Conservation (phyloP, 371 early-diverging fungal genomes). For the Syncephalis fuscata region DNA sequence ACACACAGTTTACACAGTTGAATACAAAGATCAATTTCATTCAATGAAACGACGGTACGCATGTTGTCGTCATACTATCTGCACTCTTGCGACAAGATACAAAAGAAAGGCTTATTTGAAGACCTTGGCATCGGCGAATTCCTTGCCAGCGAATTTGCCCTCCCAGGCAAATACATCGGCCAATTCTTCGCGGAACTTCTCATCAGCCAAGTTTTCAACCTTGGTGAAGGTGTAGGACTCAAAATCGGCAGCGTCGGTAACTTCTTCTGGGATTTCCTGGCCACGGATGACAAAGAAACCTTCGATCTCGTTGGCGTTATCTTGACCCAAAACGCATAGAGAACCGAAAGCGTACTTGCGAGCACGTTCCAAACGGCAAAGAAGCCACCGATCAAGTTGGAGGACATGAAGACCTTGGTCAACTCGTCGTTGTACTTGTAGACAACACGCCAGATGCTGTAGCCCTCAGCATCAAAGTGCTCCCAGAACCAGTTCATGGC, state of each 20-base stretch:
- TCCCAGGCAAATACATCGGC: slow-evolving; percentile 33
- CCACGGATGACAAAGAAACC: slow-evolving; percentile 93
- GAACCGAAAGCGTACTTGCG: slow-evolving; percentile 92
- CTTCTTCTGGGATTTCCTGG: slow-evolving; percentile 67
- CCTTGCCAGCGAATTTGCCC: slow-evolving; percentile 27
- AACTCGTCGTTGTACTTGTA: slow-evolving; percentile 87
- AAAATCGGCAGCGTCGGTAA: slow-evolving; percentile 79
- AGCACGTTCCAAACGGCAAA: slow-evolving; percentile 83
- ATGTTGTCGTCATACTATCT: neutral
- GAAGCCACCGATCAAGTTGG: slow-evolving; percentile 84
- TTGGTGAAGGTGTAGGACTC: slow-evolving; percentile 71
- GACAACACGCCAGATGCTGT: slow-evolving; percentile 68
- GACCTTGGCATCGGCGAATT: slow-evolving; percentile 53
- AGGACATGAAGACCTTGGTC: slow-evolving; percentile 65
- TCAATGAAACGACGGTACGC: too few species aligned
- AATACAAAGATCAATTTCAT: too few species aligned
- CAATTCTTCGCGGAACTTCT: slow-evolving; percentile 16
- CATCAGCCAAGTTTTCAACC: slow-evolving; percentile 33
- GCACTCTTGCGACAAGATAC: neutral
- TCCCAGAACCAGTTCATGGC: slow-evolving; percentile 91
- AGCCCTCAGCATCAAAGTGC: slow-evolving; percentile 72
- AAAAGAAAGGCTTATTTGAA: slow-evolving; percentile 40
- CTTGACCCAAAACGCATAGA: slow-evolving; percentile 69
- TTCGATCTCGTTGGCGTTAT: slow-evolving; percentile 76
- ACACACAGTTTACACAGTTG: too few species aligned